phyloP scores from a whole-genome alignment of 2,329 filamentous ascomycete species.

The Simplicillium aogashimaense region DNA sequence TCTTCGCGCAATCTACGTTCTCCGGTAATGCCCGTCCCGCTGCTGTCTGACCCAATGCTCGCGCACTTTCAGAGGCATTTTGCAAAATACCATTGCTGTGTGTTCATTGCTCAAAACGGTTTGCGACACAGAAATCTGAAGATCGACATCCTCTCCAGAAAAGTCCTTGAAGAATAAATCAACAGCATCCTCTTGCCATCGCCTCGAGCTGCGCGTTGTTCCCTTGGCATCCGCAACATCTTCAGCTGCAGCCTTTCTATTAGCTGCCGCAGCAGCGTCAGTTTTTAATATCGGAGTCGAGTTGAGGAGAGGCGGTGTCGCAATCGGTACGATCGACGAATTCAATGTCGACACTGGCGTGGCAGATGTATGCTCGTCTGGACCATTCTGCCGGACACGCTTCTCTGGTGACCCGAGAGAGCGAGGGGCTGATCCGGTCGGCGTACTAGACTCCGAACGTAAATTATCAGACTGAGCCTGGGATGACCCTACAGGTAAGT shows the following conservation, averaged over 20 bases:
- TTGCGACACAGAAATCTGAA: slow-evolving; percentile 51
- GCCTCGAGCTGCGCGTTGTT: slow-evolving; percentile 25
- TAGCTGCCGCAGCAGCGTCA: not conserved
- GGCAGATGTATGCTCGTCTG: not conserved
- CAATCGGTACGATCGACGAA: slow-evolving; percentile 16
- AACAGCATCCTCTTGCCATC: slow-evolving; percentile 48
- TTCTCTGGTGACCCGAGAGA: slow-evolving; percentile 3
- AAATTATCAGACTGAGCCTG: slow-evolving; percentile 9
- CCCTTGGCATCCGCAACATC: slow-evolving; percentile 29
- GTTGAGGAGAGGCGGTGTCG: not conserved
- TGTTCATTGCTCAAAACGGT: slow-evolving; percentile 48
- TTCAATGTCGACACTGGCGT: slow-evolving; percentile 10
- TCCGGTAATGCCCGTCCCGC: slow-evolving; percentile 21
- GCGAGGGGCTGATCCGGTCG: not conserved
- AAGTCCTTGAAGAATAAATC: slow-evolving; percentile 52
- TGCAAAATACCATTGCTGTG: slow-evolving; percentile 53
- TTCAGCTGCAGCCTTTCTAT: slow-evolving; percentile 13
- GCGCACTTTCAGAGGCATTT: slow-evolving; percentile 43
- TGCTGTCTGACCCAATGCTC: slow-evolving; percentile 47
- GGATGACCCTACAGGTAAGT: slow-evolving; percentile 13
- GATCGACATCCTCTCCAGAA: slow-evolving; percentile 43
- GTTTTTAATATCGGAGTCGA: not conserved
- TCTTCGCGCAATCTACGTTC: no score
- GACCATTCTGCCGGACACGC: slow-evolving; percentile 2
- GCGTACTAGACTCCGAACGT: slow-evolving; percentile 2